These are phyloP conservation scores for Lactuca saligna DNA, from an alignment of 129 eudicot species.

Conservation along the genomic window DNA sequence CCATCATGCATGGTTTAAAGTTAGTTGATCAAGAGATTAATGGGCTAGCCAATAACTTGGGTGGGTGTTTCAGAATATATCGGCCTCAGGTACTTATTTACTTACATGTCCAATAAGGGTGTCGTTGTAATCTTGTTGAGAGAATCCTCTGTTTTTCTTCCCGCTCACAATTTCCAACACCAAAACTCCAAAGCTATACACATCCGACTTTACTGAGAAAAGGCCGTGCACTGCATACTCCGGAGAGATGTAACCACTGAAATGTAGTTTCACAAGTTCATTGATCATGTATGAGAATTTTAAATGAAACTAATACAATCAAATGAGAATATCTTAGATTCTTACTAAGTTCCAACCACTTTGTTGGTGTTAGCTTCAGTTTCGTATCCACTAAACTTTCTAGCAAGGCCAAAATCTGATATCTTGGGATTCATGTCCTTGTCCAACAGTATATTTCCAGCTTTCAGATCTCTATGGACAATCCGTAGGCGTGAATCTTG, in stretches of 20 bases:
- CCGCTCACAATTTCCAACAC: conserved; percentile 43
- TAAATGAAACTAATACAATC: background rate
- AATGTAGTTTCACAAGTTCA: background rate
- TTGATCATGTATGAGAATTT: conserved; percentile 12
- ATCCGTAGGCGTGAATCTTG: conserved; percentile 34
- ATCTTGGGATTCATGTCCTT: conserved; percentile 34
- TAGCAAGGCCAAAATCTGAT: conserved; percentile 42
- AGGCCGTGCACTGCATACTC: conserved; percentile 39
- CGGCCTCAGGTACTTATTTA: background rate
- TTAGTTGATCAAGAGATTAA: no score
- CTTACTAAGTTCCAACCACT: conserved; percentile 45
- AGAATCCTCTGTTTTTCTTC: conserved; percentile 42
- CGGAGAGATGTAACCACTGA: conserved; percentile 43
- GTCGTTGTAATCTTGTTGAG: conserved; percentile 24
- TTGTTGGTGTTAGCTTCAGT: conserved; percentile 23
- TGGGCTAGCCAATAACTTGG: no score
- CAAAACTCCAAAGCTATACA: conserved; percentile 43
- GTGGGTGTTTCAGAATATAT: background rate
- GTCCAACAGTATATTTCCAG: conserved; percentile 33
- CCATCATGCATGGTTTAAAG: no score
- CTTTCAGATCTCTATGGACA: conserved; percentile 40
- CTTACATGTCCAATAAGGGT: conserved; percentile 42
- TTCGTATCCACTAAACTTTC: conserved; percentile 26
- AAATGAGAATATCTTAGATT: background rate
- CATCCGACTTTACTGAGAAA: conserved; percentile 39